Conservation (phyloP, 2,329 filamentous ascomycete genomes). For the Gliomastix tumulicola region DNA sequence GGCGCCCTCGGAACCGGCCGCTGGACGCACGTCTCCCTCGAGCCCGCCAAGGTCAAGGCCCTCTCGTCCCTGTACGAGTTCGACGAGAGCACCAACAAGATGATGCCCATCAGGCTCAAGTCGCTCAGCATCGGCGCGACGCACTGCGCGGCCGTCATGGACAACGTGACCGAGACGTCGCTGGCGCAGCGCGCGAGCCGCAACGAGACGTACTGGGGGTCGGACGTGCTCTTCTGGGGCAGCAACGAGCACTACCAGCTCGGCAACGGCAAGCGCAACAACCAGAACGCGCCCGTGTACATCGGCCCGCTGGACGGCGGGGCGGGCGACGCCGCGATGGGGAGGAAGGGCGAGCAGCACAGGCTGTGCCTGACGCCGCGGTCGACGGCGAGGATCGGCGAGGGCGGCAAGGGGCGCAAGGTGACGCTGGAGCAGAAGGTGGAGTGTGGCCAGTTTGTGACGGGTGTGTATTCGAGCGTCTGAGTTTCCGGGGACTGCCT, state of each 20-base stretch:
- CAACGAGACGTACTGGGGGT: constrained; percentile 79
- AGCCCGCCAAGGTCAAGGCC: constrained; percentile 72
- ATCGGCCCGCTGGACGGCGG: constrained; percentile 68
- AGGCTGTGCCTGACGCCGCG: constrained; percentile 76
- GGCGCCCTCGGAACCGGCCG: constrained; percentile 78
- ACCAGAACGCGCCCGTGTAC: constrained; percentile 67
- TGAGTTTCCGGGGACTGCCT: constrained; percentile 21
- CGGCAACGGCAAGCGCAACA: constrained; percentile 83
- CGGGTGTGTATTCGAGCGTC: constrained; percentile 70
- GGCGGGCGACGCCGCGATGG: constrained; percentile 49
- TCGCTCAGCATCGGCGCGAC: constrained; percentile 69
- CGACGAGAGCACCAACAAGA: constrained; percentile 61
- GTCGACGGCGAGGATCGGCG: constrained; percentile 59
- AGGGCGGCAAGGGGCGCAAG: constrained; percentile 54
- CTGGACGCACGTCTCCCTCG: constrained; percentile 81
- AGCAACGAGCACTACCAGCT: constrained; percentile 93
- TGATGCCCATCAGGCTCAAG: constrained; percentile 72
- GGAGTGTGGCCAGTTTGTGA: constrained; percentile 77
- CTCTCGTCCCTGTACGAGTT: constrained; percentile 83
- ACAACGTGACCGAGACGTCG: constrained; percentile 66
- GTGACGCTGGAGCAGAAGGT: constrained; percentile 79
- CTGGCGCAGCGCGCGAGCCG: constrained; percentile 42
- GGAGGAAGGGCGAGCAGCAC: constrained; percentile 57
- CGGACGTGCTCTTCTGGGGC: constrained; percentile 88
- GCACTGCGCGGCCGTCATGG: constrained; percentile 77